Evolutionary conservation across 164 flowering plant genomes (phyloP).

Genomic region (Cinnamomum chago): DNA sequence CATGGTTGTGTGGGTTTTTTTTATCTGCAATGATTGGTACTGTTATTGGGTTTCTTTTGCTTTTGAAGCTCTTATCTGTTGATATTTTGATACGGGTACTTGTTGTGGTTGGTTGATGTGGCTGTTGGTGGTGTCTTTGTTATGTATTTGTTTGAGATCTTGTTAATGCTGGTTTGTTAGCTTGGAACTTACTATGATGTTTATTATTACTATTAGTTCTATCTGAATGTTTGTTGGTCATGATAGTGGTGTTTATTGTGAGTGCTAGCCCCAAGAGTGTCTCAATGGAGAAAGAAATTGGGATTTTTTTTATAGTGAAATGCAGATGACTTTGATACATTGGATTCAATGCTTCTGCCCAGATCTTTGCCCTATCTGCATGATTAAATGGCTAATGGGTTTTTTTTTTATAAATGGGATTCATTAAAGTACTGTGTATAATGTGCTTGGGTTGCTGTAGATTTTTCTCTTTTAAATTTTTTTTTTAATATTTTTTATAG

Average conservation of each 20-base stretch:
- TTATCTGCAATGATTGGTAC: background rate
- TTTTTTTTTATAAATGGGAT: background rate
- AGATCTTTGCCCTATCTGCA: background rate
- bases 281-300: background rate
- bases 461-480: background rate
- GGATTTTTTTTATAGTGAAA: background rate
- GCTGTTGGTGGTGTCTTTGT: background rate
- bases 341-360: background rate
- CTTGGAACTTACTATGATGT: background rate
- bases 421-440: background rate
- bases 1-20: slow-evolving; percentile 7
- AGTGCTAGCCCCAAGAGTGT: background rate
- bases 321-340: background rate
- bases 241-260: background rate
- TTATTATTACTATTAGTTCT: background rate
- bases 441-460: too few species aligned
- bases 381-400: background rate
- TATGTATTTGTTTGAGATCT: background rate
- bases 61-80: slow-evolving; percentile 9
- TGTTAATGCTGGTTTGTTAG: background rate
- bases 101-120: background rate
- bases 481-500: background rate
- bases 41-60: slow-evolving; percentile 9
- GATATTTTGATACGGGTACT: slow-evolving; percentile 2
- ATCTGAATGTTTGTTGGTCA: background rate